A percentile compares a stretch with the other conserved stretches of the same genome.
phyloP scores from a whole-genome alignment of 192 early-diverging fungal genomes.

The Podila horticola region DNA sequence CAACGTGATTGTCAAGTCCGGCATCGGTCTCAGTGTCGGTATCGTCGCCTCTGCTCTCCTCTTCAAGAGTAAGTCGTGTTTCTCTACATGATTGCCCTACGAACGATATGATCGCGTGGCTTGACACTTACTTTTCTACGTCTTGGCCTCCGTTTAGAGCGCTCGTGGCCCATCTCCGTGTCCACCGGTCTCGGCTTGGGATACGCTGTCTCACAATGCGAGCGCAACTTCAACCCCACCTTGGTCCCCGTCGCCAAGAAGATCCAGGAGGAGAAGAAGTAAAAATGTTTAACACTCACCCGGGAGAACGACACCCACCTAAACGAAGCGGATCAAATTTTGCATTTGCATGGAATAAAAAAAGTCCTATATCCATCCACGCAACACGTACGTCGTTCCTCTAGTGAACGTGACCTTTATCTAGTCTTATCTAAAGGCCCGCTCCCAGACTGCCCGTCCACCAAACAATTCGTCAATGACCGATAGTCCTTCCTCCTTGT shows the following conservation, averaged over 20 bases:
- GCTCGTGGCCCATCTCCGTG: conserved; percentile 88
- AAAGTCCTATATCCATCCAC: neutral
- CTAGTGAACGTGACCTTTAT: neutral
- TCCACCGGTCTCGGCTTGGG: conserved; percentile 86
- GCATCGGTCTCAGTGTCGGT: conserved; percentile 84
- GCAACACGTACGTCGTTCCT: neutral
- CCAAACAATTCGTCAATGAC: conserved; percentile 49
- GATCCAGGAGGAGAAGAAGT: conserved; percentile 55
- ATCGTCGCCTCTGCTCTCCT: conserved; percentile 88
- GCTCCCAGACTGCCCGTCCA: conserved; percentile 40
- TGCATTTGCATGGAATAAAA: no score
- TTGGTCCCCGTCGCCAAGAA: conserved; percentile 60
- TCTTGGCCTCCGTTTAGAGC: conserved; percentile 60
- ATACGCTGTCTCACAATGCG: conserved; percentile 83
- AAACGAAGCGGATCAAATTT: no score
- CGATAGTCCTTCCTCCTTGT: conserved; percentile 7
- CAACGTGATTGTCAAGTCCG: conserved; percentile 84
- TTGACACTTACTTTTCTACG: neutral
- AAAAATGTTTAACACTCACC: neutral
- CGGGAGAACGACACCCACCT: neutral
- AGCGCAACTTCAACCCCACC: conserved; percentile 67
- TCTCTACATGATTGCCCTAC: no score
- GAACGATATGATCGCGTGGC: no score
- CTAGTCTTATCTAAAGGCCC: conserved; percentile 26
- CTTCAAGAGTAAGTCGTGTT: conserved; percentile 78